These are phyloP conservation scores for Dendrobium huoshanense DNA, from an alignment of 106 monocot genomes.

Conservation along the genomic window DNA sequence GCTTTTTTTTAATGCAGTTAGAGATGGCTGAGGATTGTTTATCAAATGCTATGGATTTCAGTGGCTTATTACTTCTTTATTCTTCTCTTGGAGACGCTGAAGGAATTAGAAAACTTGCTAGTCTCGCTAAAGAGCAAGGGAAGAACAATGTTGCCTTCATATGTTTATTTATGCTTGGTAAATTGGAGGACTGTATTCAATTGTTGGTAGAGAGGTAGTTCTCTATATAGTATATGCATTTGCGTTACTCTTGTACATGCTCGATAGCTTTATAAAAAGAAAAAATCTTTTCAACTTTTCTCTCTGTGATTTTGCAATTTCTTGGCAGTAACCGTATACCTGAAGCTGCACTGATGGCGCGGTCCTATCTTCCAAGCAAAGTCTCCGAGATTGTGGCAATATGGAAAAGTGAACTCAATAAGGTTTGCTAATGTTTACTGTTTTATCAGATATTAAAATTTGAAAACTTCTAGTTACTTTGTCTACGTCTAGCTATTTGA, in stretches of 20 bases:
- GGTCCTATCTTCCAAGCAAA: slow-evolving; percentile 91
- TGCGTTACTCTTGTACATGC: background rate
- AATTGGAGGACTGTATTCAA: slow-evolving; percentile 84
- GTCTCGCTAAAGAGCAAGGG: slow-evolving; percentile 82
- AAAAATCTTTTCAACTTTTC: too few relatives aligned
- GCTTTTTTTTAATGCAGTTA: slow-evolving; percentile 40
- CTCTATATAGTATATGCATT: background rate
- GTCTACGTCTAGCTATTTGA: background rate
- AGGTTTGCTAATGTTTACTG: slow-evolving; percentile 29
- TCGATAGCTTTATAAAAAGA: background rate
- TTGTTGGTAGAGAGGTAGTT: slow-evolving; percentile 71
- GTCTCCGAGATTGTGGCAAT: slow-evolving; percentile 78
- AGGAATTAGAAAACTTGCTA: slow-evolving; percentile 70
- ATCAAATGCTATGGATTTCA: slow-evolving; percentile 78
- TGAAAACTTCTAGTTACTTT: background rate
- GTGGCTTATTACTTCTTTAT: slow-evolving; percentile 83
- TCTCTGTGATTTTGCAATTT: background rate
- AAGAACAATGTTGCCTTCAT: slow-evolving; percentile 98
- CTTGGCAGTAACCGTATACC: slow-evolving; percentile 80
- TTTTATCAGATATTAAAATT: background rate
- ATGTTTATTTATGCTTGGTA: slow-evolving; percentile 87
- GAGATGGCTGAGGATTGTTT: slow-evolving; percentile 92
- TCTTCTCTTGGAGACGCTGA: slow-evolving; percentile 83
- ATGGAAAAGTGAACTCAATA: slow-evolving; percentile 85
- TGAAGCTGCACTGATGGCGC: slow-evolving; percentile 93